Base-by-base conservation (phyloP, 2,329 filamentous ascomycete genomes). In the Chalaropsis thielavioides region DNA sequence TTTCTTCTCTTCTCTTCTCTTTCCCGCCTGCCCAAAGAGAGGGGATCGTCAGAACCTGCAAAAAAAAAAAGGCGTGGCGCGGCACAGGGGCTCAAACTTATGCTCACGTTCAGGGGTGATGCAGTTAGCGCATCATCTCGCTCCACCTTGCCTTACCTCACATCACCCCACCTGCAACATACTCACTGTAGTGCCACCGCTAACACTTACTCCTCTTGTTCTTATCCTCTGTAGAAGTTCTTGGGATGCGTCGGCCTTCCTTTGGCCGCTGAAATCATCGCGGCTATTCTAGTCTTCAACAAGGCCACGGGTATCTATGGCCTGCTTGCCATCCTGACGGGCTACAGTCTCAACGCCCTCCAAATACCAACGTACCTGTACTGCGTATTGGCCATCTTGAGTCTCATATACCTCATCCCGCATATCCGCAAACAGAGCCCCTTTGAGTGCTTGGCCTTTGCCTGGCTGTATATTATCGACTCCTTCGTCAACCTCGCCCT, bases 311-410 rank as follows among this genome's bases (percentile, higher is more conserved):
- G 91, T 66, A 80, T 96, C 70, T 96, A 95, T 75, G 92, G 92
- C 69, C 81, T 96, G 54, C 86, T 96, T 70, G 91, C 92, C 67
- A 83, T 96, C 70, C 79, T 96, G 69, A 95, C 92, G 27, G 92
- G 92, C 73, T 91, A 89, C 75, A 80, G 87, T 70, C 84, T 96
- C 68, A 92, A 90, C 64, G 80, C 85, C 38, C 81, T 94, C 27
- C 92, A 96, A 75, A 81, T 96, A 66, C 89, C 88, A 66, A 94
- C 95, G 81, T 96, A 96, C 79, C 81, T 95, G 61, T 95, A 95
- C 80, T 94, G 89, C 31, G 81, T 94, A 68, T 70, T 83, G 68
- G 82, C 88, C 35, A 83, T 96, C 68, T 78, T 81, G 68, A 76
- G 88, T 58, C 82, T 89, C 69, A 79, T 83, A 62, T 82, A 84